phyloP scores from a whole-genome alignment of 2,329 filamentous ascomycete species.

The Beauveria caledonica region DNA sequence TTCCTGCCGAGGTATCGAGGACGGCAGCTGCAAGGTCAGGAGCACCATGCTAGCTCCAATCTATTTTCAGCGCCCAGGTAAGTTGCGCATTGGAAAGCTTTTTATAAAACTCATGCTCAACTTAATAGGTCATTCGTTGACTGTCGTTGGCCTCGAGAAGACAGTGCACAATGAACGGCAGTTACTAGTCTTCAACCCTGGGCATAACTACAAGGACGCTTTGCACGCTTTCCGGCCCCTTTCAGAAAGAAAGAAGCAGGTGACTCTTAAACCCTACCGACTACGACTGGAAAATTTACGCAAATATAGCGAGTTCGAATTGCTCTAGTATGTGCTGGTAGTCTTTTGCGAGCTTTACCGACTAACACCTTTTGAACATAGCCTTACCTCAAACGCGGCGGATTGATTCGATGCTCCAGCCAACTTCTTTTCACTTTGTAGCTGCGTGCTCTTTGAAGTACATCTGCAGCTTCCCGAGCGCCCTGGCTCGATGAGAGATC shows the following conservation, averaged over 20 bases:
- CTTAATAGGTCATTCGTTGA: conserved; percentile 71
- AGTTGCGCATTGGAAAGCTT: conserved; percentile 8
- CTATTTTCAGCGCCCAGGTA: conserved; percentile 79
- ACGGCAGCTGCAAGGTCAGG: conserved; percentile 45
- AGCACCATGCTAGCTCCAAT: conserved; percentile 70
- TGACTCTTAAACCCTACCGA: conserved; percentile 63
- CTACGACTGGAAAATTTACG: conserved; percentile 59
- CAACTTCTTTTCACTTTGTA: neutral
- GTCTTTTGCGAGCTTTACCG: neutral
- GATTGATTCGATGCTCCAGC: neutral
- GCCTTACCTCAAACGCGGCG: neutral
- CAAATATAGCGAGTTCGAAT: conserved; percentile 70
- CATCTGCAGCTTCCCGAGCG: conserved; percentile 74
- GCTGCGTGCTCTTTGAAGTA: conserved; percentile 55
- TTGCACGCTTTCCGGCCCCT: conserved; percentile 20
- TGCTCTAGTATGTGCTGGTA: conserved; percentile 52
- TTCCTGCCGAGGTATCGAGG: conserved; percentile 16
- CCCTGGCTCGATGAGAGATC: conserved; percentile 83
- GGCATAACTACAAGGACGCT: conserved; percentile 58
- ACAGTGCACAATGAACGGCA: conserved; percentile 54
- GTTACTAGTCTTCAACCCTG: conserved; percentile 82
- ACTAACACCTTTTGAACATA: neutral
- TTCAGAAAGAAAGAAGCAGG: neutral
- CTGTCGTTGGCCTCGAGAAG: conserved; percentile 77
- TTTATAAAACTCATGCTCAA: neutral